Evolutionary conservation across 2,329 filamentous ascomycete genomes (phyloP).

Genomic region (Leptoxyphium fumago): DNA sequence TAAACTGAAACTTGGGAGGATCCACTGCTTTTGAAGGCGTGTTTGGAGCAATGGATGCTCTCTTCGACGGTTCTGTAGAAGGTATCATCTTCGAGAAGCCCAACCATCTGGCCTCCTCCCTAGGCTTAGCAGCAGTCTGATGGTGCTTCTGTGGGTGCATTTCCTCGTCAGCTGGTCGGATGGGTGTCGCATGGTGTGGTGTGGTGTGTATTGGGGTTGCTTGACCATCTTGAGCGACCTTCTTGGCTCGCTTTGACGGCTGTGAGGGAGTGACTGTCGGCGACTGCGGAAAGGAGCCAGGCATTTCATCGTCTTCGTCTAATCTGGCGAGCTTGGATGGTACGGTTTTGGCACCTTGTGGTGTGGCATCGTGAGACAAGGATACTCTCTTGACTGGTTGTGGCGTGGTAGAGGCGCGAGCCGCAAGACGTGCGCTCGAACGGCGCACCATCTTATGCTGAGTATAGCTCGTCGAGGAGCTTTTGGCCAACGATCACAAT

Average conservation of each 20-base stretch:
- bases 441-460: conserved; percentile 17
- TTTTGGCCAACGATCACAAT: not conserved
- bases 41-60: conserved; percentile 16
- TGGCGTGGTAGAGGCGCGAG: conserved; percentile 12
- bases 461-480: not conserved
- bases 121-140: conserved; percentile 55
- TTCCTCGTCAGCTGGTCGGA: conserved; percentile 60
- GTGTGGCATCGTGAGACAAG: conserved; percentile 17
- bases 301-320: conserved; percentile 29
- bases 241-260: conserved; percentile 8
- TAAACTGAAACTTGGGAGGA: conserved; percentile 51
- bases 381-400: conserved; percentile 19
- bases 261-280: conserved; percentile 1
- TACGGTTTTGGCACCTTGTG: conserved; percentile 17
- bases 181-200: conserved; percentile 48
- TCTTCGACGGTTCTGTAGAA: conserved; percentile 38
- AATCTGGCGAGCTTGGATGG: conserved; percentile 30
- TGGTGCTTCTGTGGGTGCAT: conserved; percentile 87
- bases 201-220: conserved; percentile 28
- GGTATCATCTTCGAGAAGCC: conserved; percentile 66
- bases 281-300: conserved; percentile 19
- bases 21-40: conserved; percentile 23
- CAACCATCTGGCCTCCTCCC: conserved; percentile 65
- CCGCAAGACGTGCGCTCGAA: conserved; percentile 19
- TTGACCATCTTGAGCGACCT: conserved; percentile 9